phyloP scores from a whole-genome alignment of 164 flowering plant species.

The Macadamia integrifolia region DNA sequence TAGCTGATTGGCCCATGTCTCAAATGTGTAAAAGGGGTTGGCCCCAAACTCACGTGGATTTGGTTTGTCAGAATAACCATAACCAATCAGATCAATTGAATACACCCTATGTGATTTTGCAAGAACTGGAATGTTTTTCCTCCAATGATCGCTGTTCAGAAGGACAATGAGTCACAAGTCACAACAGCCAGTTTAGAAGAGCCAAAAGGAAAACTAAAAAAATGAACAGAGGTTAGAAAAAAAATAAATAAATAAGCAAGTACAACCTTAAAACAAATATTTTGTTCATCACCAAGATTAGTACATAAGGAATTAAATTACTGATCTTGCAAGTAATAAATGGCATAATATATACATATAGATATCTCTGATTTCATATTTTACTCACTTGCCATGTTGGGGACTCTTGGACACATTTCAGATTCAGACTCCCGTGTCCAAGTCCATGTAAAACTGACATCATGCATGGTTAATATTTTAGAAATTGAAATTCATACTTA shows the following conservation, averaged over 20 bases:
- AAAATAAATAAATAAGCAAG: background rate
- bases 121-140: constrained; percentile 80
- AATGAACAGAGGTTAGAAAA: background rate
- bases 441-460: too few species aligned
- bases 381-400: too few species aligned
- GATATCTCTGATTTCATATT: too few species aligned
- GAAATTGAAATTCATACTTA: too few species aligned
- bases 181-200: background rate
- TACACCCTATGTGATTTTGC: constrained; percentile 69
- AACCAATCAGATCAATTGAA: constrained; percentile 90
- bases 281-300: background rate
- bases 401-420: too few species aligned
- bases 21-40: constrained; percentile 71
- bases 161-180: background rate
- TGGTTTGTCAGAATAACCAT: constrained; percentile 96
- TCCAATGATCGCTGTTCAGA: constrained; percentile 84
- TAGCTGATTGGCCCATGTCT: constrained; percentile 85
- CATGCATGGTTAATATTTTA: too few species aligned
- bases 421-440: too few species aligned
- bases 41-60: constrained; percentile 69
- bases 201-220: background rate
- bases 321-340: background rate
- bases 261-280: background rate
- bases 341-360: background rate
- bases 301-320: background rate